A percentile compares a stretch with the other conserved stretches of the same genome.
Conservation (phyloP, 441 rosid species). For the Corymbia calophylla region DNA sequence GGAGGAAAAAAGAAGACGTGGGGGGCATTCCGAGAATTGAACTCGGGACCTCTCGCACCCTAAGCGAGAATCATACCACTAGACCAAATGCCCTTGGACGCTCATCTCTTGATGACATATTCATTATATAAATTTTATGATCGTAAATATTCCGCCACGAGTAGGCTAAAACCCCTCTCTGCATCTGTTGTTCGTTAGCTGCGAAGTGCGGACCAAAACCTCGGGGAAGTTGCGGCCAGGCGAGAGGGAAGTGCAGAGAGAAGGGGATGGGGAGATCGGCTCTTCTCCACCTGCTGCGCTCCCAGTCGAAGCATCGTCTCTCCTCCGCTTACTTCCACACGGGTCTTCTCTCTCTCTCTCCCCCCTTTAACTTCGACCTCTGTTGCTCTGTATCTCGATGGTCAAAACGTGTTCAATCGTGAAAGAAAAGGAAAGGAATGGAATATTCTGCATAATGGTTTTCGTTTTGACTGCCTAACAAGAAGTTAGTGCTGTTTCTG, state of each 20-base stretch:
- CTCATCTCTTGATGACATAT: accelerated
- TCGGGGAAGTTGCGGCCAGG: background rate
- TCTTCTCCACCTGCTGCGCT: constrained; percentile 52
- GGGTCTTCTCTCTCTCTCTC: constrained; percentile 25
- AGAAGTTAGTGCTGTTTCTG: background rate
- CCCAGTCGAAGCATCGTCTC: constrained; percentile 43
- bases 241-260: background rate
- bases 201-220: background rate
- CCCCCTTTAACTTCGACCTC: background rate
- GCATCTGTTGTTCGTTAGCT: background rate
- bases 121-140: accelerated
- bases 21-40: constrained; percentile 1
- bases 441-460: background rate
- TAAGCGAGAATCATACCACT: constrained; percentile 3
- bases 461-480: background rate
- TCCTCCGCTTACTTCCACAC: constrained; percentile 29
- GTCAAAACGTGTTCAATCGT: background rate
- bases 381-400: background rate
- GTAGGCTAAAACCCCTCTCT: background rate
- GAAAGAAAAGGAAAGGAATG: background rate
- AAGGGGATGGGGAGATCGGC: constrained; percentile 32
- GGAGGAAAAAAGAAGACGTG: no score
- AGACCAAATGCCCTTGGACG: background rate
- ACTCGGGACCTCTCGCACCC: constrained; percentile 7
- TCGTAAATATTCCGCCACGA: accelerated